Conservation (phyloP, 352 stramenopile species). For the Phytophthora cactorum region DNA sequence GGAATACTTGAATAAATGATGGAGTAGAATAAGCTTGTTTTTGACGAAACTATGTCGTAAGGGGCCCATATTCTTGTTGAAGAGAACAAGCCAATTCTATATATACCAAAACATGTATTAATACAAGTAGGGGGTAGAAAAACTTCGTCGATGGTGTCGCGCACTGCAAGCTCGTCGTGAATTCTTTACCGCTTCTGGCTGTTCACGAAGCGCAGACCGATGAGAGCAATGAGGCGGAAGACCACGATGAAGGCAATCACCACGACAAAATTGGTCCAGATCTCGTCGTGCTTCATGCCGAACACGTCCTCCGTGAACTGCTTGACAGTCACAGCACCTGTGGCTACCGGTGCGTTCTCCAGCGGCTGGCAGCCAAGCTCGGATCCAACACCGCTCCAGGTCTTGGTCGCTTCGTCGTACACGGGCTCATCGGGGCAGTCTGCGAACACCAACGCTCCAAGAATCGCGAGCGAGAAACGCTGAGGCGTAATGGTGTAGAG, state of each 20-base stretch:
- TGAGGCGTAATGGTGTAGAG: constrained; percentile 47
- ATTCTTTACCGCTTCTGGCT: constrained; percentile 47
- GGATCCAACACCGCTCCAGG: constrained; percentile 29
- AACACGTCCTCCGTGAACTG: constrained; percentile 51
- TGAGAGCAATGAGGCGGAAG: constrained; percentile 49
- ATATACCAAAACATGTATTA: too few relatives aligned
- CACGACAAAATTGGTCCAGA: constrained; percentile 43
- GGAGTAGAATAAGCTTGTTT: too few relatives aligned
- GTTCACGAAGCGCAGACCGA: constrained; percentile 59
- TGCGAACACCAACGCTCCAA: constrained; percentile 35
- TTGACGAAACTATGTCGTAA: too few relatives aligned
- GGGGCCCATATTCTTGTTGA: too few relatives aligned
- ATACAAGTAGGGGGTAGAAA: too few relatives aligned
- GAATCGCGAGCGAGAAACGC: constrained; percentile 36
- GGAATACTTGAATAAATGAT: too few relatives aligned
- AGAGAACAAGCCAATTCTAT: too few relatives aligned
- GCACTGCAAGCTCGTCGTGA: too few relatives aligned
- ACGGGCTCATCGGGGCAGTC: constrained; percentile 41
- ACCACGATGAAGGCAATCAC: constrained; percentile 48
- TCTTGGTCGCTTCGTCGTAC: constrained; percentile 35
- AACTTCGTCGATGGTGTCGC: too few relatives aligned
- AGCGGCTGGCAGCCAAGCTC: constrained; percentile 49
- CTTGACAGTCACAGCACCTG: constrained; percentile 44
- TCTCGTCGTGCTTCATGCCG: constrained; percentile 57
- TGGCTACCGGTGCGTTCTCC: constrained; percentile 33